phyloP scores from a whole-genome alignment of 345 rosid species.

The Erucastrum elatum region DNA sequence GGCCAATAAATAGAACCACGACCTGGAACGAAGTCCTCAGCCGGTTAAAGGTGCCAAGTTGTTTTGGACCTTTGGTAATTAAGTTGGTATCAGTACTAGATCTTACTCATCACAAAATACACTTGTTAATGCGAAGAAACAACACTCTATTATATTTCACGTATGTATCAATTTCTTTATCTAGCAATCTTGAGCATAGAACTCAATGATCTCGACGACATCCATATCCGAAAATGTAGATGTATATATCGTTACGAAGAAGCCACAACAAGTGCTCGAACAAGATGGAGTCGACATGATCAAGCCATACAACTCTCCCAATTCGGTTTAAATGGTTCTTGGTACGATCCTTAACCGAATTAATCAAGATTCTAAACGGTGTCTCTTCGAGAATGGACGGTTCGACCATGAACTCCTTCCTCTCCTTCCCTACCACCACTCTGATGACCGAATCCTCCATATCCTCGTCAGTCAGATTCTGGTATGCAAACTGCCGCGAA shows the following conservation, averaged over 20 bases:
- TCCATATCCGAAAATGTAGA: constrained; percentile 71
- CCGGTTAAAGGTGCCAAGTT: not conserved
- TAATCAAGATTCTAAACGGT: constrained; percentile 64
- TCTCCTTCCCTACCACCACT: constrained; percentile 86
- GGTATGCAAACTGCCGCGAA: constrained; percentile 52
- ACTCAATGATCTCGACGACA: constrained; percentile 73
- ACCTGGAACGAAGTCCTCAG: not conserved
- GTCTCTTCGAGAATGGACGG: constrained; percentile 60
- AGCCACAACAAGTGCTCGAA: constrained; percentile 95
- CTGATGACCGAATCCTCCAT: constrained; percentile 42
- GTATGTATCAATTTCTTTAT: not conserved
- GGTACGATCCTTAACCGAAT: constrained; percentile 29
- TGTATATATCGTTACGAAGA: constrained; percentile 59
- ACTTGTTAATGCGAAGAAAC: not conserved
- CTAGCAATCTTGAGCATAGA: constrained; percentile 65
- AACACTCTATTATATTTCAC: not conserved
- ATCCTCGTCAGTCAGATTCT: constrained; percentile 30
- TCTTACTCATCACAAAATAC: not conserved
- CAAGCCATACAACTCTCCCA: constrained; percentile 51
- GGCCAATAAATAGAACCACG: not conserved
- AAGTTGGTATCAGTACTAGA: not conserved
- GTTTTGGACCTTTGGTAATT: not conserved
- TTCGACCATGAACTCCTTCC: constrained; percentile 67
- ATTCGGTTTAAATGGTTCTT: constrained; percentile 20
- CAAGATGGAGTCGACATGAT: constrained; percentile 71